Percentiles rank a stretch among this genome's conserved stretches.
phyloP scores from a whole-genome alignment of 2,329 filamentous ascomycete species.

The Phaeomoniella chlamydospora region DNA sequence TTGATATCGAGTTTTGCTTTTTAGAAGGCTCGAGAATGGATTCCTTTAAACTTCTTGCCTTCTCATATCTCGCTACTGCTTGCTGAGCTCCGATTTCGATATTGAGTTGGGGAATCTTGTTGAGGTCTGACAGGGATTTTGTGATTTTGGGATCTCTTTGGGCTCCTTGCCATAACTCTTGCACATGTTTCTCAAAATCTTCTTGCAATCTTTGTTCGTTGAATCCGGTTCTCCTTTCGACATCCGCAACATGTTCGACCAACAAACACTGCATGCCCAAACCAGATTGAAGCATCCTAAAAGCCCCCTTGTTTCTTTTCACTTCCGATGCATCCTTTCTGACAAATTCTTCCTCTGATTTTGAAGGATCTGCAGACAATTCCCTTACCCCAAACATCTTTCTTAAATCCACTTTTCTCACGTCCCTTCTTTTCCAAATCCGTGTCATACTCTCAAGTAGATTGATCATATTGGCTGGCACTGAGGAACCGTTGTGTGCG shows the following conservation, averaged over 20 bases:
- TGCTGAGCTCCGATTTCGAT: conserved; percentile 15
- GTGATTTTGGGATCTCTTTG: background rate
- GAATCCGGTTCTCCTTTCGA: conserved; percentile 2
- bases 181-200: conserved; percentile 28
- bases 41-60: conserved; percentile 4
- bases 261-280: conserved; percentile 13
- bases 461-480: conserved; percentile 48
- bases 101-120: conserved; percentile 22
- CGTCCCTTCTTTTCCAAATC: conserved; percentile 58
- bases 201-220: conserved; percentile 33
- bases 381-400: conserved; percentile 51
- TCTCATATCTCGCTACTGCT: conserved; percentile 19
- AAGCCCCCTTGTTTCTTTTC: conserved; percentile 14
- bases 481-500: conserved; percentile 50
- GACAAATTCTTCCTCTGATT: conserved; percentile 1
- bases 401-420: conserved; percentile 51
- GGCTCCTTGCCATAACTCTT: background rate
- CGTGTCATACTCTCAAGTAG: conserved; percentile 50
- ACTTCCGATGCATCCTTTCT: conserved; percentile 2
- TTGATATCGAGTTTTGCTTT: conserved; percentile 4
- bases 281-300: conserved; percentile 25
- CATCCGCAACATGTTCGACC: conserved; percentile 8
- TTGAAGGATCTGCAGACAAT: background rate
- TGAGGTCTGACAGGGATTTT: conserved; percentile 18
- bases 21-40: background rate